Evolutionary conservation across 2,329 filamentous ascomycete genomes (phyloP).

Genomic region (Colletotrichum destructivum): DNA sequence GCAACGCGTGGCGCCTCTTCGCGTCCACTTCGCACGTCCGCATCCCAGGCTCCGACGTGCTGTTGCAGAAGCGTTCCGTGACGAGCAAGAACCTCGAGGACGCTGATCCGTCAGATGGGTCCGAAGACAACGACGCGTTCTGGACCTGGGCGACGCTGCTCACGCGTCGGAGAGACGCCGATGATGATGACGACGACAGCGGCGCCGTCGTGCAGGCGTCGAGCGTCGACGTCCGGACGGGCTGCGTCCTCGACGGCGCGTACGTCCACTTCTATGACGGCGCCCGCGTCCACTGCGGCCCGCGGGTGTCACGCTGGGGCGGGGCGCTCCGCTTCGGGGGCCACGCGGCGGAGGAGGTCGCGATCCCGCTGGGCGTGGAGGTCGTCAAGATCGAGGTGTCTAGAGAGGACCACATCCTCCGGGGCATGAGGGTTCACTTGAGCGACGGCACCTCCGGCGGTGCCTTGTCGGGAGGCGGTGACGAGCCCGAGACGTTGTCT

Average conservation of each 20-base stretch:
- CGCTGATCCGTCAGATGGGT: too few relatives aligned
- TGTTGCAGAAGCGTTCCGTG: constrained; percentile 52
- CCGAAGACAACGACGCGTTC: constrained; percentile 34
- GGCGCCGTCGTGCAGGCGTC: constrained; percentile 55
- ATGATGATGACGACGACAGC: constrained; percentile 45
- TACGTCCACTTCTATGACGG: constrained; percentile 62
- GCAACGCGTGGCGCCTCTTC: constrained; percentile 54
- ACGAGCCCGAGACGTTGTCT: constrained; percentile 39
- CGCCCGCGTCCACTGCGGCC: constrained; percentile 59
- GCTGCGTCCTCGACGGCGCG: constrained; percentile 60
- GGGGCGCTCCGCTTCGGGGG: constrained; percentile 49
- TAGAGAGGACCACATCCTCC: constrained; percentile 26
- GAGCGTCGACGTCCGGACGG: constrained; percentile 61
- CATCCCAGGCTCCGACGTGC: constrained; percentile 56
- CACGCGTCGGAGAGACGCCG: constrained; percentile 43
- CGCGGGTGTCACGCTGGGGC: constrained; percentile 42
- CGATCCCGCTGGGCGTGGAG: constrained; percentile 45
- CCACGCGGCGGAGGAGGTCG: constrained; percentile 49
- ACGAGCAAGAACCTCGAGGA: constrained; percentile 10
- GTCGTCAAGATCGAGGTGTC: constrained; percentile 52
- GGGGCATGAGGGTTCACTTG: constrained; percentile 46
- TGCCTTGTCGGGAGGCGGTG: constrained; percentile 34
- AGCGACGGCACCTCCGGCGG: constrained; percentile 44
- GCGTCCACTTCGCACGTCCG: constrained; percentile 50
- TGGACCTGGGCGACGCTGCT: constrained; percentile 53